A percentile compares a stretch with the other conserved stretches of the same genome.
Evolutionary conservation across 208 protist genomes (phyloP).

Genomic region (Crithidia fasciculata): DNA sequence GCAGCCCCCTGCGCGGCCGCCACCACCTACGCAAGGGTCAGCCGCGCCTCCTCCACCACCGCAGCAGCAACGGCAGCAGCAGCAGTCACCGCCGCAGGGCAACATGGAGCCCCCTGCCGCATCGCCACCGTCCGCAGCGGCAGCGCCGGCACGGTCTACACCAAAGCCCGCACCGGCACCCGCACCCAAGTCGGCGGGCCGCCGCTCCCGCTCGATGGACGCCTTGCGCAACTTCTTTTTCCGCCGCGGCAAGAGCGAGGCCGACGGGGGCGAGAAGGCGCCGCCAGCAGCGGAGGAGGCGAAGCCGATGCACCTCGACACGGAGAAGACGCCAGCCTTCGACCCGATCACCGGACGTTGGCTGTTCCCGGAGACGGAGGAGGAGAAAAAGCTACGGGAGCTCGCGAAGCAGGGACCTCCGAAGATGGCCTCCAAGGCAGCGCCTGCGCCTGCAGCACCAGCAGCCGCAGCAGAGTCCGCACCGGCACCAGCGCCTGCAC

Average conservation of each 20-base stretch:
- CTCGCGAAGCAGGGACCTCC: slow-evolving; percentile 72
- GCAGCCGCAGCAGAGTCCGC: no score
- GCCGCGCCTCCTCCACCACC: neutral
- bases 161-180: slow-evolving; percentile 15
- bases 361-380: slow-evolving; percentile 83
- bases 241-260: slow-evolving; percentile 42
- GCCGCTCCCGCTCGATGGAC: slow-evolving; percentile 69
- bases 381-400: slow-evolving; percentile 77
- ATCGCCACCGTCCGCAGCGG: neutral
- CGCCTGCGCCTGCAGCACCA: neutral
- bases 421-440: slow-evolving; percentile 40
- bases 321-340: slow-evolving; percentile 75
- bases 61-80: slow-evolving; percentile 4
- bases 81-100: slow-evolving; percentile 1
- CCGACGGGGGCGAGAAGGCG: slow-evolving; percentile 12
- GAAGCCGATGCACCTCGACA: slow-evolving; percentile 91
- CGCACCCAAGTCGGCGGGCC: slow-evolving; percentile 12
- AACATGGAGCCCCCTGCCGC: neutral
- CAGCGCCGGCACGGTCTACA: neutral
- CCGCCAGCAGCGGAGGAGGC: slow-evolving; percentile 51
- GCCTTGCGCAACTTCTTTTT: slow-evolving; percentile 58
- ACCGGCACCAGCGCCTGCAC: neutral
- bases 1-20: slow-evolving; percentile 7
- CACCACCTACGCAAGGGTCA: slow-evolving; percentile 3
- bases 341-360: slow-evolving; percentile 78